These are phyloP conservation scores for Penicillium sp. DNA, from an alignment of 2,329 filamentous ascomycete genomes.

Conservation along the genomic window DNA sequence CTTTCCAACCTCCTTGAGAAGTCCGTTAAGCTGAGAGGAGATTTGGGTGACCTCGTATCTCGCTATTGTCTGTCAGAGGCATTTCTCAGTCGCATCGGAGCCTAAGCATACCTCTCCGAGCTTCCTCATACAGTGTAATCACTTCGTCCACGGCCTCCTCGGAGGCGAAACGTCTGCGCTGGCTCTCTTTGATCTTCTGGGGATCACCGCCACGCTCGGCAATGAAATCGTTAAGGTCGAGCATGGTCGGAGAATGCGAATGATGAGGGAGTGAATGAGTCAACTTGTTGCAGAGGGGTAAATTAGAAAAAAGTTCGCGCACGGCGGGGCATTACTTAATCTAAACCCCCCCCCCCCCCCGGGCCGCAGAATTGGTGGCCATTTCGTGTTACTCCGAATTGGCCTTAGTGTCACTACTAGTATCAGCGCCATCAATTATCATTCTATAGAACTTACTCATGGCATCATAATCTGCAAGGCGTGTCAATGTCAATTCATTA, in stretches of 20 bases:
- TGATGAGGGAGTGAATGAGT: slow-evolving; percentile 20
- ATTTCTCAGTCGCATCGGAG: neutral
- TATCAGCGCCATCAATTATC: neutral
- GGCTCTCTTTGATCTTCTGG: slow-evolving; percentile 86
- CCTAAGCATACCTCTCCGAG: slow-evolving; percentile 62
- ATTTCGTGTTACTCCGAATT: no score
- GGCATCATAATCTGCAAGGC: no score
- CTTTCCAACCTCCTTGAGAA: slow-evolving; percentile 83
- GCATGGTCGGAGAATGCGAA: slow-evolving; percentile 50
- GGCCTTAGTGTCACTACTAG: no score
- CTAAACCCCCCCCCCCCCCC: slow-evolving; percentile 1
- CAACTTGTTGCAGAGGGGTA: slow-evolving; percentile 25
- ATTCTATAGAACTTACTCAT: no score
- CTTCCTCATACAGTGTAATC: slow-evolving; percentile 80
- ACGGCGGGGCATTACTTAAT: slow-evolving; percentile 24
- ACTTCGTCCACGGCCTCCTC: slow-evolving; percentile 88
- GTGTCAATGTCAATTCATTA: slow-evolving; percentile 20
- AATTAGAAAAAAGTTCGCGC: slow-evolving; percentile 18
- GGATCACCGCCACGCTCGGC: slow-evolving; percentile 86
- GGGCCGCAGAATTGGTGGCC: no score
- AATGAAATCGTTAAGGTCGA: slow-evolving; percentile 76
- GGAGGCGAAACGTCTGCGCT: slow-evolving; percentile 74
- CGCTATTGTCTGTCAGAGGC: slow-evolving; percentile 43
- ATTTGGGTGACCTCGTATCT: slow-evolving; percentile 77
- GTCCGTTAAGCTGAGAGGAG: slow-evolving; percentile 78